These are phyloP conservation scores for Chrysanthemum lavandulifolium DNA, from an alignment of 129 eudicot genomes.

Conservation along the genomic window DNA sequence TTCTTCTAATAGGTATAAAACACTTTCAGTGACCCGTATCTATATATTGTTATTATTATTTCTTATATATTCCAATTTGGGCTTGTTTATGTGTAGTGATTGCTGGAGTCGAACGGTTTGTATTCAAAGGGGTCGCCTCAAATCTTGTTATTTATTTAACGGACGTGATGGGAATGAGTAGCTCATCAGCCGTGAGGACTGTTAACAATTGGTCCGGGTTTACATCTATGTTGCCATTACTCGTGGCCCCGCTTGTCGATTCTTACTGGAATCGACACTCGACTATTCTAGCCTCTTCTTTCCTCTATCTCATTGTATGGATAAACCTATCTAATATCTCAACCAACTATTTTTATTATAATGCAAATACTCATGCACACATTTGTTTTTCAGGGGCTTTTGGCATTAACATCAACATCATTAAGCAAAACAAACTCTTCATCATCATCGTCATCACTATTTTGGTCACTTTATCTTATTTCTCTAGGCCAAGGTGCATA, in stretches of 20 bases:
- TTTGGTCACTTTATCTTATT: constrained; percentile 63
- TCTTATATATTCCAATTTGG: background rate
- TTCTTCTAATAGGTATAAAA: constrained; percentile 69
- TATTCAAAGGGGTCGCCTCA: constrained; percentile 96
- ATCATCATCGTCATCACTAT: constrained; percentile 46
- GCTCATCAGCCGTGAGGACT: constrained; percentile 76
- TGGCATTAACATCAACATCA: constrained; percentile 74
- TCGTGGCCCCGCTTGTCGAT: constrained; percentile 82
- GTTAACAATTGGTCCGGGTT: constrained; percentile 89
- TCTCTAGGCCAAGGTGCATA: constrained; percentile 88
- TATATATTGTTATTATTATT: background rate
- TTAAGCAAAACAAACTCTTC: constrained; percentile 45
- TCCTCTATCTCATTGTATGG: constrained; percentile 56
- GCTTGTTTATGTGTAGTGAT: constrained; percentile 37
- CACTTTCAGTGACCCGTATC: background rate
- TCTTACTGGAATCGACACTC: constrained; percentile 77
- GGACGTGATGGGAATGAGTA: constrained; percentile 71
- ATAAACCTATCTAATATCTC: too few species aligned
- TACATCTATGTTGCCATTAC: constrained; percentile 83
- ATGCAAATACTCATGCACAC: too few species aligned
- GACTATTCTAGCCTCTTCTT: constrained; percentile 66
- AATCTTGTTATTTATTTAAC: constrained; percentile 86
- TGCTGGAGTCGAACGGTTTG: constrained; percentile 92
- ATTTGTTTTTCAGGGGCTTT: constrained; percentile 57
- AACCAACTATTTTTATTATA: too few species aligned